Conservation (phyloP, 345 rosid genomes). For the Lenwebbia sp. region DNA sequence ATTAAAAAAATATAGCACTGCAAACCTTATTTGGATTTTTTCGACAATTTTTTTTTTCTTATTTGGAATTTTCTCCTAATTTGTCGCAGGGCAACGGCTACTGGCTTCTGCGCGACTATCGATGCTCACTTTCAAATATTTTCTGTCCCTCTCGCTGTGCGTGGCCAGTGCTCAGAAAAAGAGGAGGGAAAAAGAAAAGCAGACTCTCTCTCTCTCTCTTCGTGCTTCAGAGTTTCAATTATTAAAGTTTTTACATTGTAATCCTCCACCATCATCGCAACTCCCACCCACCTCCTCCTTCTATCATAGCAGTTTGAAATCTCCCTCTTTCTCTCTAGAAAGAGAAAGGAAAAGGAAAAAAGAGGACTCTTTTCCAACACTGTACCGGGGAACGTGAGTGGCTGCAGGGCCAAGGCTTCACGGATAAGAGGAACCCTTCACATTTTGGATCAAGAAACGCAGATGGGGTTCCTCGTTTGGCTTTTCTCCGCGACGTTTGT, state of each 20-base stretch:
- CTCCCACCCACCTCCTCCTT: not conserved
- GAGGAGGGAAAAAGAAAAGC: not conserved
- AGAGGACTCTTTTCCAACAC: not conserved
- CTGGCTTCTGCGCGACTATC: constrained; percentile 28
- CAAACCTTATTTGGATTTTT: no score
- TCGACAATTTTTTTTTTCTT: no score
- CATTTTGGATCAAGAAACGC: constrained; percentile 1
- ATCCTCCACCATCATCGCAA: constrained; percentile 10
- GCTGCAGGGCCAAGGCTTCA: not conserved
- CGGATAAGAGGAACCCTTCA: not conserved
- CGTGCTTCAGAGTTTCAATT: constrained; percentile 13
- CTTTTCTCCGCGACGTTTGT: constrained; percentile 13
- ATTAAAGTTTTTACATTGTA: constrained; percentile 11
- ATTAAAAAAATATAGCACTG: no score
- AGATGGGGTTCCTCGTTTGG: constrained; percentile 20
- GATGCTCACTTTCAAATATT: constrained; percentile 19
- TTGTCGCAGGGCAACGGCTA: constrained; percentile 40
- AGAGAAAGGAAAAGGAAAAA: not conserved
- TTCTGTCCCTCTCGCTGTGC: not conserved
- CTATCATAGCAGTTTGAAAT: not conserved
- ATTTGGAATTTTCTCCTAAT: not conserved
- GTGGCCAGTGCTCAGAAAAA: not conserved
- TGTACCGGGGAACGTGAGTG: no score
- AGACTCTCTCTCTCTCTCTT: not conserved
- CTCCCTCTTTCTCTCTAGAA: not conserved